A percentile compares a stretch with the other conserved stretches of the same genome.
Evolutionary conservation across 1,284 basidiomycete genomes (phyloP).

Genomic region (Cerioporus squamosus): DNA sequence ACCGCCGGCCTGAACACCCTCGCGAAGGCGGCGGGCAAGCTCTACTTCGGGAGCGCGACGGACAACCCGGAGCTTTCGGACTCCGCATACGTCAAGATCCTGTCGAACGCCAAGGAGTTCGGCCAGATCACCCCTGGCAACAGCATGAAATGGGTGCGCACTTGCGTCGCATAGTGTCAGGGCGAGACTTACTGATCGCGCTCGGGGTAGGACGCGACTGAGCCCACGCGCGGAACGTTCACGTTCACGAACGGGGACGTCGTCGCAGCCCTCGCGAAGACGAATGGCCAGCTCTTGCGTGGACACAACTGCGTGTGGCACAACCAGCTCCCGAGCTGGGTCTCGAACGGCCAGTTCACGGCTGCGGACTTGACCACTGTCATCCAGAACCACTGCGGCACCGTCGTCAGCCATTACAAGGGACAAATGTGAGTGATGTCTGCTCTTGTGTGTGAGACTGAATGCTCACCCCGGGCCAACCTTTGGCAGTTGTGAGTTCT

Average conservation of each 20-base stretch:
- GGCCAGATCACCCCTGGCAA: constrained; percentile 57
- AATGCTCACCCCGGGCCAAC: not conserved
- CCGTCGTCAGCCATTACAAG: constrained; percentile 53
- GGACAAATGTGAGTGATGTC: constrained; percentile 45
- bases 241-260: constrained; percentile 49
- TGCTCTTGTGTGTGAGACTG: not conserved
- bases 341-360: constrained; percentile 47
- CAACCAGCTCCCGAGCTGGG: constrained; percentile 58
- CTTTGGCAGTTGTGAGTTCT: constrained; percentile 28
- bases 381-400: constrained; percentile 51
- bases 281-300: constrained; percentile 44
- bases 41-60: constrained; percentile 63
- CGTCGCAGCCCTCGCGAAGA: constrained; percentile 49
- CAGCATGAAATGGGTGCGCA: constrained; percentile 59
- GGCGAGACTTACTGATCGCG: not conserved
- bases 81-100: constrained; percentile 44
- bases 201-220: constrained; percentile 50
- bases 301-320: constrained; percentile 61
- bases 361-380: constrained; percentile 47
- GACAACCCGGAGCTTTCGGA: constrained; percentile 60
- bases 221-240: constrained; percentile 52
- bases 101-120: constrained; percentile 50
- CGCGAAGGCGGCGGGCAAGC: constrained; percentile 55
- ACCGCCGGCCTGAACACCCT: constrained; percentile 39
- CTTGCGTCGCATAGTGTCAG: not conserved